These are phyloP conservation scores for Erysiphe pisi DNA, from an alignment of 2,329 filamentous ascomycete species.

Conservation along the genomic window DNA sequence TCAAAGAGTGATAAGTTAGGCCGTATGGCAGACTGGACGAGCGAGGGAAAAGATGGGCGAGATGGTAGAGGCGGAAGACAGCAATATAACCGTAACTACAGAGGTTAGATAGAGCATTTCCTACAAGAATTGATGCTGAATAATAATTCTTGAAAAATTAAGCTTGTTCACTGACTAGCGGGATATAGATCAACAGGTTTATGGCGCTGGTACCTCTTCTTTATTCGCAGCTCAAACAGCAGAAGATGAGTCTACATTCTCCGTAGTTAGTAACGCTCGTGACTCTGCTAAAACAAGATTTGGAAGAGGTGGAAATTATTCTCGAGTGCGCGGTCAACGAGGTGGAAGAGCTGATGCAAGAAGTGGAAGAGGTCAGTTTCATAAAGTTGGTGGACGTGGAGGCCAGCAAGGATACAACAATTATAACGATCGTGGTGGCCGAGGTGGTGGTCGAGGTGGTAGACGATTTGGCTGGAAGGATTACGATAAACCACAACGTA, in stretches of 20 bases:
- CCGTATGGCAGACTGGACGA: constrained; percentile 97
- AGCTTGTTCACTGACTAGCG: background rate
- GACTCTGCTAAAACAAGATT: constrained; percentile 79
- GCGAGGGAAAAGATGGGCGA: constrained; percentile 74
- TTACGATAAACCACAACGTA: constrained; percentile 94
- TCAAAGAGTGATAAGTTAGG: constrained; percentile 98
- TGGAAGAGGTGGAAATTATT: constrained; percentile 79
- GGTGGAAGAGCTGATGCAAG: constrained; percentile 65
- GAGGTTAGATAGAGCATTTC: constrained; percentile 51
- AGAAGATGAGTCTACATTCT: constrained; percentile 96
- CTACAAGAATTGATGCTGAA: background rate
- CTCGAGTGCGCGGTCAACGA: constrained; percentile 60
- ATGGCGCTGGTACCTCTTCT: constrained; percentile 76
- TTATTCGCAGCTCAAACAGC: constrained; percentile 83
- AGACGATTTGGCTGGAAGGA: constrained; percentile 97
- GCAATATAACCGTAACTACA: constrained; percentile 86
- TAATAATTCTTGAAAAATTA: too few species aligned
- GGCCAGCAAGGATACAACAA: constrained; percentile 55
- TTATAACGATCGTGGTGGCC: constrained; percentile 61
- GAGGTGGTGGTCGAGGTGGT: constrained; percentile 60
- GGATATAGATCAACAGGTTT: constrained; percentile 77
- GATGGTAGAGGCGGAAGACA: constrained; percentile 63
- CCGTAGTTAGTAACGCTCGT: constrained; percentile 89
- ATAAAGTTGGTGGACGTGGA: constrained; percentile 60
- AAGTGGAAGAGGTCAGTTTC: constrained; percentile 50